Percentiles rank a stretch among this genome's conserved stretches.
Evolutionary conservation across 495 filamentous ascomycete genomes (phyloP).

Genomic region (Collariella sp.): DNA sequence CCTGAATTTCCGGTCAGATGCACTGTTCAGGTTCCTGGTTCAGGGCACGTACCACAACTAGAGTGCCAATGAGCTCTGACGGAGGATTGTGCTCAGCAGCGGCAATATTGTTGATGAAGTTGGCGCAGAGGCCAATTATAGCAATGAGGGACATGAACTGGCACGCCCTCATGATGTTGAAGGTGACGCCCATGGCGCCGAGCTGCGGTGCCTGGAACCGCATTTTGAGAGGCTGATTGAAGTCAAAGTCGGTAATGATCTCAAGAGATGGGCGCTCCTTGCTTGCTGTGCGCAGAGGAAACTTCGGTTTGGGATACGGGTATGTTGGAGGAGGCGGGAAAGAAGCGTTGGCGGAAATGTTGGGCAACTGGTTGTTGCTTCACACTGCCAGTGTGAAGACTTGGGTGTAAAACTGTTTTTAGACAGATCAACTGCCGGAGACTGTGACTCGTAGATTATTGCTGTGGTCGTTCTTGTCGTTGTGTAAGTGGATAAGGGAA

Average conservation of each 20-base stretch:
- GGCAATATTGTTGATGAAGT: slow-evolving; percentile 78
- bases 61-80: slow-evolving; percentile 63
- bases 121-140: slow-evolving; percentile 71
- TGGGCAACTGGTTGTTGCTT: slow-evolving; percentile 18
- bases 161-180: slow-evolving; percentile 61
- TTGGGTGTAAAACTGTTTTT: background rate
- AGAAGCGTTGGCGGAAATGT: slow-evolving; percentile 18
- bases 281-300: slow-evolving; percentile 22
- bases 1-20: slow-evolving; percentile 38
- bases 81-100: slow-evolving; percentile 53
- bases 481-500: slow-evolving; percentile 14
- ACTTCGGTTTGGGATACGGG: slow-evolving; percentile 22
- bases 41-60: slow-evolving; percentile 74
- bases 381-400: background rate
- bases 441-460: background rate
- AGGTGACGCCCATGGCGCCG: slow-evolving; percentile 72
- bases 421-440: slow-evolving; percentile 28
- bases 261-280: slow-evolving; percentile 24
- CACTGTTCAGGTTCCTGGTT: too few relatives aligned
- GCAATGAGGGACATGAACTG: slow-evolving; percentile 65
- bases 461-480: background rate
- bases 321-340: slow-evolving; percentile 24
- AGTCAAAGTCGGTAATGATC: slow-evolving; percentile 30
- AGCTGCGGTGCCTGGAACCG: slow-evolving; percentile 54
- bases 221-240: slow-evolving; percentile 30